Conservation (phyloP, 441 rosid genomes). For the Gossypium aridum region DNA sequence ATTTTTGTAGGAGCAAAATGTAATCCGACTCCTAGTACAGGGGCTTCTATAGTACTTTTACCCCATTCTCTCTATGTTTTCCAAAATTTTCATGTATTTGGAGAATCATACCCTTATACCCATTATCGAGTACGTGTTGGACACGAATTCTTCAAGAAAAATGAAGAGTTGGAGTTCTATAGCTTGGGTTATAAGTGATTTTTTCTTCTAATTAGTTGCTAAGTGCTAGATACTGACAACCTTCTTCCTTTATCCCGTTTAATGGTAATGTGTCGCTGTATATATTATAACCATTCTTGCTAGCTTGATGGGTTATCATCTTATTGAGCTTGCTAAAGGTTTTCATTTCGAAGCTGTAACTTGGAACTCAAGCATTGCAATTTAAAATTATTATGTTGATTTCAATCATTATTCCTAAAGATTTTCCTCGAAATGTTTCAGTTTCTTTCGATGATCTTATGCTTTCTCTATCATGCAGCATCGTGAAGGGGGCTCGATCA, state of each 20-base stretch:
- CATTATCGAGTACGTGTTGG: not conserved
- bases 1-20: too few relatives aligned
- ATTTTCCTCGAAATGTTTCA: not conserved
- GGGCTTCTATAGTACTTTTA: too few relatives aligned
- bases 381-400: not conserved
- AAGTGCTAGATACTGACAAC: not conserved
- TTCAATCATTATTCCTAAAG: not conserved
- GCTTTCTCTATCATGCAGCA: constrained; percentile 32
- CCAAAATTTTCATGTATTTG: not conserved
- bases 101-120: not conserved
- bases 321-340: not conserved
- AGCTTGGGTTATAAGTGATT: not conserved
- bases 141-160: not conserved
- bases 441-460: not conserved
- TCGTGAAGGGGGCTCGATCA: constrained; percentile 53
- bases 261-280: not conserved
- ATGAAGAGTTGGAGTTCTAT: not conserved
- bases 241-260: not conserved
- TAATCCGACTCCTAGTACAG: too few relatives aligned
- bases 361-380: not conserved
- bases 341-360: not conserved
- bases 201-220: not conserved
- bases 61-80: not conserved
- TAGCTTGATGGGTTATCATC: not conserved
- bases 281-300: not conserved